Evolutionary conservation across 139 green algal genomes (phyloP).

Genomic region (Chlamydomonas urium): DNA sequence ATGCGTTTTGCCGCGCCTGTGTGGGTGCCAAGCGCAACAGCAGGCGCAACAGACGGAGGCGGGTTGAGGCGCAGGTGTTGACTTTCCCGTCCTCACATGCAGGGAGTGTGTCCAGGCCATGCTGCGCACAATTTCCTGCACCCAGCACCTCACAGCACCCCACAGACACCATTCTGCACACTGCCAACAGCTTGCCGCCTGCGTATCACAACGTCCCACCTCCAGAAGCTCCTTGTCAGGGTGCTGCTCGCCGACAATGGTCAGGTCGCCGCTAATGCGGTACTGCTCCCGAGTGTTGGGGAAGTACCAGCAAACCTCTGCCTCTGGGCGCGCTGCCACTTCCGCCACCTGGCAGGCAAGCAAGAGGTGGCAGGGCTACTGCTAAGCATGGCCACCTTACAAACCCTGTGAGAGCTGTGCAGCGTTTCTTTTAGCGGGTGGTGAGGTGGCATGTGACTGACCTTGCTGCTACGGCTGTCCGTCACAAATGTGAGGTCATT

Average conservation of each 20-base stretch:
- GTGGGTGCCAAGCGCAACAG: background rate
- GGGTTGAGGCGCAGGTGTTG: background rate
- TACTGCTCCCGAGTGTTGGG: slow-evolving; percentile 63
- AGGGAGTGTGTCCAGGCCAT: background rate
- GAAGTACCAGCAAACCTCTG: slow-evolving; percentile 78
- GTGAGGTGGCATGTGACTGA: too few relatives aligned
- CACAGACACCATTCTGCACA: background rate
- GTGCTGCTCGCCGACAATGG: slow-evolving; percentile 35
- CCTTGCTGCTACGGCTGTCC: slow-evolving; percentile 49
- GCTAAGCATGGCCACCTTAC: too few relatives aligned
- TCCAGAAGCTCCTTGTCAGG: slow-evolving; percentile 27
- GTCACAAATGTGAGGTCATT: slow-evolving; percentile 67
- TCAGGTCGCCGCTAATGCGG: slow-evolving; percentile 52
- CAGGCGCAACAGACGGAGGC: background rate
- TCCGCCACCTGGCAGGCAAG: slow-evolving; percentile 34
- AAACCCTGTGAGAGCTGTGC: too few relatives aligned
- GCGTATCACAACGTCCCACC: slow-evolving; percentile 14
- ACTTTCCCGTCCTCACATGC: background rate
- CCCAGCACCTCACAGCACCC: background rate
- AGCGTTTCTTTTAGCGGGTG: too few relatives aligned
- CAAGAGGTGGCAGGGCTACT: too few relatives aligned
- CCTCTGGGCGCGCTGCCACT: slow-evolving; percentile 39
- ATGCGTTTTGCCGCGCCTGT: slow-evolving; percentile 21
- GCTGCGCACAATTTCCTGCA: background rate
- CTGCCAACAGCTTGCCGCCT: background rate